Base-by-base conservation (phyloP, 768 basidiomycete species). In the Gautieria morchelliformis region DNA sequence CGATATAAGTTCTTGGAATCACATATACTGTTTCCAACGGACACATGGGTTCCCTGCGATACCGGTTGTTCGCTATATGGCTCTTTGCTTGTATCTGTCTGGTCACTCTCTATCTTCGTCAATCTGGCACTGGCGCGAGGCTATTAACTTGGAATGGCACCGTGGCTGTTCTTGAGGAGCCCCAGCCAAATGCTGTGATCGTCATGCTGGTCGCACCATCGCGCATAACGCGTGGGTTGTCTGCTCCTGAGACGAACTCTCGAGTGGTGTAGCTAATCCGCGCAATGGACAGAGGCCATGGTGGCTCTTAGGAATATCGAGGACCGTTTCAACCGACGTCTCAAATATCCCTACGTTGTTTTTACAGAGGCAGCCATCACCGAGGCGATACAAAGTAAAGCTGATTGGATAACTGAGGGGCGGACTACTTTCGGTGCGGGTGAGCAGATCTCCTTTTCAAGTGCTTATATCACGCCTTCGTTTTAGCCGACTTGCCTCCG, bases 321-420 rank as follows among this genome's bases (percentile, higher is more conserved):
- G 22, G 53, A 55, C 10, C 40, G 53, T 19, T 55, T 55, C 40
- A 55, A 55, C 32, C 39, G 41, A 10, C 53, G 53, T 19, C 53
- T 55, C 15, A 44, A 55, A 44, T 55, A 55, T 55, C 53, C 53
- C 19, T 55, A 55, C 46, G 41, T 55, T 41, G 27, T 55, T 30
- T 32, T 55, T n/a, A 55, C 53, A 22, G 53, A 55, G 35, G 22
- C 53, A 44, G 46, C 15, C 24, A 46, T 55, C 10, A 45, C 27
- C 12, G 39, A 55, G 14, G 22, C 5, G 9, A 42, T 55, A 5
- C 41, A 19, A 24, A 19, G 46, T 19, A 55, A 55, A 20, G 11
- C 42, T 22, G 44, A 45, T 19, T 55, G 44, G 41, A 33, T 44
- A n/a, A 42, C 53, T 6, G 41, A 55, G 45, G 41, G 41, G 8